phyloP scores from a whole-genome alignment of 1,284 basidiomycete genomes.

The Cutaneotrichosporon sp. region DNA sequence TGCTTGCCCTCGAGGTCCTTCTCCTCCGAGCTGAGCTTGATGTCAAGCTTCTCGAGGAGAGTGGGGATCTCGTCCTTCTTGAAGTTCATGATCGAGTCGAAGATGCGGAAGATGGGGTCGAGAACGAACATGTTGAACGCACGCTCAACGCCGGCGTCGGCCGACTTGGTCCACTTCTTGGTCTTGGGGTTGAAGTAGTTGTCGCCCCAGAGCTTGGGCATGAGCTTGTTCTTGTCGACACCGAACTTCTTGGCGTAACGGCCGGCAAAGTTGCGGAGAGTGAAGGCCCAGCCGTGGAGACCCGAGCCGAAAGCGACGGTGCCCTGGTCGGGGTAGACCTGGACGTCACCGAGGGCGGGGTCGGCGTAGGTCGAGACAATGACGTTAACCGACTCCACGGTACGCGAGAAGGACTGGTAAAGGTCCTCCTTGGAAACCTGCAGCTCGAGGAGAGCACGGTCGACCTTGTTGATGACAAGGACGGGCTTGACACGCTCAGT shows the following conservation, averaged over 20 bases:
- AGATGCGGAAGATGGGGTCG: slow-evolving; percentile 98
- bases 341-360: slow-evolving; percentile 89
- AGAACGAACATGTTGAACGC: slow-evolving; percentile 95
- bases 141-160: slow-evolving; percentile 80
- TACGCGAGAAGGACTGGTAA: slow-evolving; percentile 96
- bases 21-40: slow-evolving; percentile 86
- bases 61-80: slow-evolving; percentile 84
- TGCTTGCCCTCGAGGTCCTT: slow-evolving; percentile 93
- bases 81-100: slow-evolving; percentile 99
- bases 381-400: slow-evolving; percentile 97
- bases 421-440: slow-evolving; percentile 96
- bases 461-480: slow-evolving; percentile 99
- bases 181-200: slow-evolving; percentile 99
- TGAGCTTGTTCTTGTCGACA: slow-evolving; percentile 98
- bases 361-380: slow-evolving; percentile 98
- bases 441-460: slow-evolving; percentile 97
- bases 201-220: slow-evolving; percentile 97
- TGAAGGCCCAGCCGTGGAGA: slow-evolving; percentile 99
- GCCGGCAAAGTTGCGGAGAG: slow-evolving; percentile 91
- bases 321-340: slow-evolving; percentile 98
- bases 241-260: slow-evolving; percentile 99
- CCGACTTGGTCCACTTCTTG: slow-evolving; percentile 91
- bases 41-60: slow-evolving; percentile 95
- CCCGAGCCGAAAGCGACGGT: slow-evolving; percentile 99
- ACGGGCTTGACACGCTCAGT: slow-evolving; percentile 99